Evolutionary conservation across 352 stramenopile genomes (phyloP), one percentile per base, ranked within the genome.

Genomic region (Plasmopara viticola): DNA sequence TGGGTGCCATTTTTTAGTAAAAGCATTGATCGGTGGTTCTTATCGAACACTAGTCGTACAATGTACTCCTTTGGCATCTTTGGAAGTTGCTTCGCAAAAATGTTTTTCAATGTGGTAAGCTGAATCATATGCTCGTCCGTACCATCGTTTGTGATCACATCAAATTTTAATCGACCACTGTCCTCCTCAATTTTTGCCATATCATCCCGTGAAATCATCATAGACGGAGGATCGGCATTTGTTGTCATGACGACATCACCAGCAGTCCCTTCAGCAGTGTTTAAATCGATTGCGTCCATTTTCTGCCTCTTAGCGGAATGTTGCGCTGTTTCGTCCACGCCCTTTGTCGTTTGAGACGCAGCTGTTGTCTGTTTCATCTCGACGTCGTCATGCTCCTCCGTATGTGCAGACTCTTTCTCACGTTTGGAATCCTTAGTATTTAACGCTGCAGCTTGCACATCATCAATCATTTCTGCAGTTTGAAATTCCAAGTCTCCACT

Each of bases 41-140:
- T 84, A 62, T 99, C 96, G 57, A 99, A 99, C 17, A 99, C 95
- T 13, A 99, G 76, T 4, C 97, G 82, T 5, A 98, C 94, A 60
- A 99, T 99, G 74, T 99, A 99, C 60, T 99, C 94, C 60, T 96
- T 96, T 3, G 96, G 97, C 97, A 99, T 99, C 59, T 99, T 99
- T 6, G 96, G 96, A 9, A 99, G 73, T 56, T 99, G 96, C 60
- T 95, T 90, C 1, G 91, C 84, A 57, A 99, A 98, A 13, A 99
- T 97, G 51, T 98, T 98, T 73, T 99, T 99, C 18, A 98, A 70
- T 5, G 87, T 96, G 39, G 97, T 96, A 20, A 99, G 79, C 68
- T 95, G 84, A 7, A 96, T 72, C 66, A 96, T 78, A 63, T 95
- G 85, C 44, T 97, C 76, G 5, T 86, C 62, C 6, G 61, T 67